Base-by-base conservation (phyloP, 202 grass and related monocot species). In the Zoysia matrella region DNA sequence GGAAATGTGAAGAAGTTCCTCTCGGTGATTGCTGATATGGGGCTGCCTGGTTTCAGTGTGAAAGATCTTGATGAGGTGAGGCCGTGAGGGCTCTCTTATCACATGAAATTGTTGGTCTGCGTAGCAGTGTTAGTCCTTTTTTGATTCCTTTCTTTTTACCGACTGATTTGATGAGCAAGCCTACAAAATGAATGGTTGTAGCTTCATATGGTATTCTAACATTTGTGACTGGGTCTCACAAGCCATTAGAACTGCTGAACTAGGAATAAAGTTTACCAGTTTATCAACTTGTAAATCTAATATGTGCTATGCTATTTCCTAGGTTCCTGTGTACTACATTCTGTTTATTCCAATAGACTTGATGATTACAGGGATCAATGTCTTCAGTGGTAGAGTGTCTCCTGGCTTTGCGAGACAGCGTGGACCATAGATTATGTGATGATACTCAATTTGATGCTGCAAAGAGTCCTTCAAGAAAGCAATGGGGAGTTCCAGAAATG, bases 371-470 rank as follows among this genome's bases (percentile, higher is more conserved):
- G 94, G 92, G 94, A 74, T 74, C 86, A 62, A 61, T 90, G 7
- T 60, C 86, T 77, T 43, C 88, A 15, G 88, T 98, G 76, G 95
- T 98, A 42, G 88, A 98, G 58, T 98, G 92, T 61, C 88, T 98
- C 77, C 71, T 98, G 82, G 82, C 78, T 68, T 74, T 98, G 72
- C 88, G 85, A 69, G 86, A 91, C 58, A 88, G 88, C 78, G 57
- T 90, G 72, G 89, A 79, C 74, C 49, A 79, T 73, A 75, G 79
- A 80, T 61, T 73, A 46, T 60, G 78, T 77, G 76, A 82, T 87
- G 75, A 86, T 77, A 80, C 46, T 65, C 76, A 47, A 67, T 42
- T n/a, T 52, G 86, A 89, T 80, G 74, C 63, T 74, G 70, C 44
- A 14, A 94, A 82, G 85, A 72, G 60, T 69, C 75, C 86, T 72